Conservation (phyloP, 2,329 filamentous ascomycete species). For the Thyridium curvatum region DNA sequence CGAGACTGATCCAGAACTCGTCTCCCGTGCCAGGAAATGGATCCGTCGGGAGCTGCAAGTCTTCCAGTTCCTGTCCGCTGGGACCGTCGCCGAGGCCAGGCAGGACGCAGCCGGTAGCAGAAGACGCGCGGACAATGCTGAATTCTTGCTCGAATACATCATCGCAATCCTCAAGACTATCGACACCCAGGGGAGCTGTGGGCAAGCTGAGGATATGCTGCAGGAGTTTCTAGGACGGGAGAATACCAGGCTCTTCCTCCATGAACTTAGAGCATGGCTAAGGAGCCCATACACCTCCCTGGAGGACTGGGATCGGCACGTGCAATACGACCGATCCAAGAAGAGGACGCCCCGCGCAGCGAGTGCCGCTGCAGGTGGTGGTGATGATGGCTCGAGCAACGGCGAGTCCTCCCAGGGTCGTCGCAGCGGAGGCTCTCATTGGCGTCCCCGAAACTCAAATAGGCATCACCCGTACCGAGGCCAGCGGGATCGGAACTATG, state of each 20-base stretch:
- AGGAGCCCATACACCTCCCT: constrained; percentile 70
- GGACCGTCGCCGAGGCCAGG: background rate
- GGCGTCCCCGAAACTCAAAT: too few species aligned
- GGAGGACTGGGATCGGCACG: constrained; percentile 71
- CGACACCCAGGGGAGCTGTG: constrained; percentile 72
- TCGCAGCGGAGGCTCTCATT: too few species aligned
- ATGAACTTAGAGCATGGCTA: constrained; percentile 79
- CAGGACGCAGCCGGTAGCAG: constrained; percentile 11
- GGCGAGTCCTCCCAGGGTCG: too few species aligned
- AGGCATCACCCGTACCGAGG: too few species aligned
- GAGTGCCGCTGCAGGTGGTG: too few species aligned
- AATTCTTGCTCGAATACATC: constrained; percentile 83
- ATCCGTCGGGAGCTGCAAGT: constrained; percentile 79
- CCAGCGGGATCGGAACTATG: too few species aligned
- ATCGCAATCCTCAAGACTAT: constrained; percentile 77
- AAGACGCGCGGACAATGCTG: constrained; percentile 53
- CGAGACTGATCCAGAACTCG: constrained; percentile 55
- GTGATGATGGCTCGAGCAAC: too few species aligned
- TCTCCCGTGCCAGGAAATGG: constrained; percentile 73
- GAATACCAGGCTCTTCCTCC: constrained; percentile 69
- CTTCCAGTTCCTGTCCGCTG: constrained; percentile 61
- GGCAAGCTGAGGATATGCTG: constrained; percentile 73
- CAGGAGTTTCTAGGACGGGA: constrained; percentile 71
- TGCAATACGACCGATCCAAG: constrained; percentile 53
- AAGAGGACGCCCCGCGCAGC: background rate